Base-by-base conservation (phyloP, 2,329 filamentous ascomycete species). In the Colletotrichum karsti region DNA sequence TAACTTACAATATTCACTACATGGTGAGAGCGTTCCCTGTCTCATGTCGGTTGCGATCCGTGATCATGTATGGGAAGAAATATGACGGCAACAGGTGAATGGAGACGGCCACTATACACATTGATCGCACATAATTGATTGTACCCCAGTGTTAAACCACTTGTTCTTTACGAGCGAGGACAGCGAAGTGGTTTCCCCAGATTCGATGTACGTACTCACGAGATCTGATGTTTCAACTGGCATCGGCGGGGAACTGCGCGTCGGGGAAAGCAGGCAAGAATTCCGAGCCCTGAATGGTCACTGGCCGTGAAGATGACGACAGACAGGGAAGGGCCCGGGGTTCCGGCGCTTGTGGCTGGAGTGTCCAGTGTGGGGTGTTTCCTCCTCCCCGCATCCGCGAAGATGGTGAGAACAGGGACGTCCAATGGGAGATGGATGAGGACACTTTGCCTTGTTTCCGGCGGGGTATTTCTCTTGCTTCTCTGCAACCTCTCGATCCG, bases 261-360 rank as follows among this genome's bases (percentile, higher is more conserved):
- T n/a, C 42, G 42, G 44, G 20, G 22, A 50, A 50, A 50, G 44
- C 20, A 28, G 13, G 44, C 7, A 15, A 30, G 5, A 3, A 30
- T 30, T 9, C 28, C 28, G 28, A 30, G 9, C 5, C 9, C 5
- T 30, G 28, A 30, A 6, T 30, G 28, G 28, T 9, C 28, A 30
- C 28, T 30, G 18, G 35, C 46, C 58, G 46, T 28, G 24, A n/a
- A 24, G 46, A n/a, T 30, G 53, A 18, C 56, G n/a, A 18, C 20
- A 26, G 60, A 59, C 65, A 58, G 61, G 60, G 65, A 59, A 59
- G 53, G 30, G 60, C 53, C 65, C 28, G 53, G 65, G 60, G 44
- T 46, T 35, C 10, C 24, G 39, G 15, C 44, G 28, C 37, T 26
- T 30, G 41, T 56, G 51, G 59, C 39, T 54, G 53, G 35, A 37